phyloP scores from a whole-genome alignment of 192 early-diverging fungal species.

The Funneliformis mosseae region DNA sequence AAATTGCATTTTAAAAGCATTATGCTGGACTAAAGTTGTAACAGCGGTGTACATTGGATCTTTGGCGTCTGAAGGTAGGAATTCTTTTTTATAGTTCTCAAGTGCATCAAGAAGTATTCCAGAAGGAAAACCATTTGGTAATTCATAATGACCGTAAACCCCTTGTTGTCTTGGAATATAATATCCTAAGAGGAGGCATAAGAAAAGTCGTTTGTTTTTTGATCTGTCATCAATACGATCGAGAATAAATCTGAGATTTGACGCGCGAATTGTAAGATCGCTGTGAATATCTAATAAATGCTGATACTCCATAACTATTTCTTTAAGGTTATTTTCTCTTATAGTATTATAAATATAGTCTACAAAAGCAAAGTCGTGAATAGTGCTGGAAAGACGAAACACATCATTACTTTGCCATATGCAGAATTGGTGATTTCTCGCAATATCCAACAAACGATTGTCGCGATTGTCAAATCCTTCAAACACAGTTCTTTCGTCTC shows the following conservation, averaged over 20 bases:
- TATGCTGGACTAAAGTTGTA: background rate
- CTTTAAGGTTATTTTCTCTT: background rate
- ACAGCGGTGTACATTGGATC: too few species aligned
- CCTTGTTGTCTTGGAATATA: background rate
- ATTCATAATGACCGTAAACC: background rate
- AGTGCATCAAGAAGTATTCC: too few species aligned
- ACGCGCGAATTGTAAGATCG: background rate
- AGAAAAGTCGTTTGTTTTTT: background rate
- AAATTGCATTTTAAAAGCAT: background rate
- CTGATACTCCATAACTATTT: background rate
- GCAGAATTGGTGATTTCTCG: too few species aligned
- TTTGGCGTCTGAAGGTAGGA: too few species aligned
- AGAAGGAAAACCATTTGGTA: too few species aligned
- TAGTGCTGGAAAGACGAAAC: too few species aligned
- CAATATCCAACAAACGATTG: too few species aligned
- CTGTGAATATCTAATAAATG: background rate
- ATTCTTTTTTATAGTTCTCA: too few species aligned
- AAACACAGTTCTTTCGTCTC: background rate
- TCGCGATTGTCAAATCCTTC: background rate
- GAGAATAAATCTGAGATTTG: background rate
- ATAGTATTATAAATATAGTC: background rate
- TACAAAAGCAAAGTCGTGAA: background rate
- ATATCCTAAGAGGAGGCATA: background rate
- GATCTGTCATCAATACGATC: background rate
- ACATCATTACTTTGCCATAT: too few species aligned